Conservation (phyloP, 1,284 basidiomycete genomes). For the Cryptococcus jaspeensis region DNA sequence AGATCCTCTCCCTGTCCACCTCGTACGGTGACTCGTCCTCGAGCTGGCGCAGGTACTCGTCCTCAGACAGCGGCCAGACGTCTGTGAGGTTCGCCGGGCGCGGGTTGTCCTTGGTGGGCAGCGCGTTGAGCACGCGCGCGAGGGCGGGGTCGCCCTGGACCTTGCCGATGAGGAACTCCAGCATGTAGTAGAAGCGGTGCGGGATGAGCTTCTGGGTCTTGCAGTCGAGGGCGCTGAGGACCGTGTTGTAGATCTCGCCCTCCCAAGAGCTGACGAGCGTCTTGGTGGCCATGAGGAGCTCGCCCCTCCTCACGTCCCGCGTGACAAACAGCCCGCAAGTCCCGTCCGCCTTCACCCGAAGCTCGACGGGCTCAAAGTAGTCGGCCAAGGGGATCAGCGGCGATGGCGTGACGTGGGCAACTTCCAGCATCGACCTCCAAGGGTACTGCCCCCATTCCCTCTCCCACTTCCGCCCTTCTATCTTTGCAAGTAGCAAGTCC, state of each 20-base stretch:
- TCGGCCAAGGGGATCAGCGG: slow-evolving; percentile 5
- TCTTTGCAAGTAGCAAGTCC: background rate
- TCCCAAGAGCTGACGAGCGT: background rate
- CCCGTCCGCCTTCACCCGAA: background rate
- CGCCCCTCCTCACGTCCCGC: slow-evolving; percentile 5
- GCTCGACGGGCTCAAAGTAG: slow-evolving; percentile 4
- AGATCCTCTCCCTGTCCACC: no score
- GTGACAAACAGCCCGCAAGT: slow-evolving; percentile 5
- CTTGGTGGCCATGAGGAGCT: slow-evolving; percentile 9
- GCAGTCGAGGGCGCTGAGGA: background rate
- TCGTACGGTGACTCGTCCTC: no score
- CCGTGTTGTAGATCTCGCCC: background rate
- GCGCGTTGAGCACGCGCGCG: background rate
- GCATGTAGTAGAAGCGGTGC: background rate
- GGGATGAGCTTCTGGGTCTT: background rate
- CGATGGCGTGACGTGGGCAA: background rate
- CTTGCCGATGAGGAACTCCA: background rate
- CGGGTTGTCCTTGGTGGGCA: background rate
- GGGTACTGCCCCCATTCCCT: slow-evolving; percentile 2
- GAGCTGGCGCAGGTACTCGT: no score
- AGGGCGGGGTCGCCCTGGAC: slow-evolving; percentile 5
- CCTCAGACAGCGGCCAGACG: no score
- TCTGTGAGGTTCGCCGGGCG: no score
- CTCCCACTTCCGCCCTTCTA: background rate
- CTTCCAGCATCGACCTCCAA: slow-evolving; percentile 1